These are phyloP conservation scores for Heliosperma pusillum DNA, from an alignment of 148 eudicot species.

Conservation along the genomic window DNA sequence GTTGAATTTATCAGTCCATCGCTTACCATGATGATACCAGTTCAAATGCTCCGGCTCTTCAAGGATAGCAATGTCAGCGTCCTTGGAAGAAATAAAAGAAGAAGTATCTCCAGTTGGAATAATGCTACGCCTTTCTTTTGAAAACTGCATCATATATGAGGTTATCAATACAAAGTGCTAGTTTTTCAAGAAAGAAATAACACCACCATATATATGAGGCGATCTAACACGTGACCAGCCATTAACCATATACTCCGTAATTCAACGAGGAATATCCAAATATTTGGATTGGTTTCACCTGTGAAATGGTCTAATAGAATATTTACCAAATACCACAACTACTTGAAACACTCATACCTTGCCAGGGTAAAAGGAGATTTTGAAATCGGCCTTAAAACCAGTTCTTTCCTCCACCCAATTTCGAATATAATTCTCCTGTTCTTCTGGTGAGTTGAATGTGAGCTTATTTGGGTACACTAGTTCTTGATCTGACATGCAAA, in stretches of 20 bases:
- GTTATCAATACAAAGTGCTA: slow-evolving; percentile 12
- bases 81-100: slow-evolving; percentile 75
- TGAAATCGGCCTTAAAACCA: slow-evolving; percentile 88
- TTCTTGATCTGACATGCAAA: slow-evolving; percentile 88
- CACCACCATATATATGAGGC: neutral
- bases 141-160: slow-evolving; percentile 46
- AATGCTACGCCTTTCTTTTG: slow-evolving; percentile 85
- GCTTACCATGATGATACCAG: slow-evolving; percentile 98
- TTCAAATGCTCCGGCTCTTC: slow-evolving; percentile 98
- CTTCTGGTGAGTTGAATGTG: slow-evolving; percentile 82
- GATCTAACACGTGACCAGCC: neutral
- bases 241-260: too few species aligned
- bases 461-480: slow-evolving; percentile 84
- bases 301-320: neutral
- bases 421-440: slow-evolving; percentile 81
- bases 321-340: neutral
- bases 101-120: slow-evolving; percentile 94
- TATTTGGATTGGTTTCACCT: neutral
- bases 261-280: neutral
- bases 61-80: slow-evolving; percentile 92
- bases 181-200: neutral
- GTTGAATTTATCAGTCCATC: slow-evolving; percentile 99
- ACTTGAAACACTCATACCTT: slow-evolving; percentile 49
- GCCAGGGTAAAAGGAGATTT: slow-evolving; percentile 95
- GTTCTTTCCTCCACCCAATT: slow-evolving; percentile 94